These are phyloP conservation scores for Cladosporium halotolerans DNA, from an alignment of 2,329 filamentous ascomycete species.

Conservation along the genomic window DNA sequence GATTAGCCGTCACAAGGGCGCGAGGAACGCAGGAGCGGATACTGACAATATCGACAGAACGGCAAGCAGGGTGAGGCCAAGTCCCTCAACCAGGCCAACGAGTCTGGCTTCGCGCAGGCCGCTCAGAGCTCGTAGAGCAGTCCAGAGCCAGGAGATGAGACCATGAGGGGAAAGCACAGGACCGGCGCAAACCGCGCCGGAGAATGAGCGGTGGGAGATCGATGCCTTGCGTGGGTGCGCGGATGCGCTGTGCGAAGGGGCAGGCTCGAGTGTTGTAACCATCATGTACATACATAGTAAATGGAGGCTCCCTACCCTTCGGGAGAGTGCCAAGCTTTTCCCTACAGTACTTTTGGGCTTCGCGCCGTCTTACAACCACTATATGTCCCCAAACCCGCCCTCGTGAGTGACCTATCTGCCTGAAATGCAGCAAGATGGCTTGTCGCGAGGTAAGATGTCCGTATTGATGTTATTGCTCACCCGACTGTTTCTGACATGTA, in stretches of 20 bases:
- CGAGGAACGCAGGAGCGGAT: background rate
- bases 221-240: slow-evolving; percentile 6
- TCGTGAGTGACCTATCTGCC: background rate
- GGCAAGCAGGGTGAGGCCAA: slow-evolving; percentile 90
- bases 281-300: slow-evolving; percentile 22
- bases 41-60: slow-evolving; percentile 53
- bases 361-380: slow-evolving; percentile 1
- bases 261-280: slow-evolving; percentile 17
- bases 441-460: slow-evolving; percentile 7
- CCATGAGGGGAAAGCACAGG: slow-evolving; percentile 8
- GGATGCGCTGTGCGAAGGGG: slow-evolving; percentile 4
- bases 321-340: slow-evolving; percentile 14
- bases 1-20: background rate
- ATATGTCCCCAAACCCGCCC: background rate
- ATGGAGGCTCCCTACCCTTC: slow-evolving; percentile 5
- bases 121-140: slow-evolving; percentile 25
- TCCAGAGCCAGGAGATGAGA: slow-evolving; percentile 11
- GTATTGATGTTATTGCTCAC: background rate
- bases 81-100: slow-evolving; percentile 57
- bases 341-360: slow-evolving; percentile 7
- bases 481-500: background rate
- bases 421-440: slow-evolving; percentile 11
- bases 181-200: slow-evolving; percentile 1
- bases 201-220: background rate
- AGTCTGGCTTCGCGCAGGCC: slow-evolving; percentile 41